phyloP scores from a whole-genome alignment of 2,329 filamentous ascomycete genomes.

The Botrytis hyacinthi region DNA sequence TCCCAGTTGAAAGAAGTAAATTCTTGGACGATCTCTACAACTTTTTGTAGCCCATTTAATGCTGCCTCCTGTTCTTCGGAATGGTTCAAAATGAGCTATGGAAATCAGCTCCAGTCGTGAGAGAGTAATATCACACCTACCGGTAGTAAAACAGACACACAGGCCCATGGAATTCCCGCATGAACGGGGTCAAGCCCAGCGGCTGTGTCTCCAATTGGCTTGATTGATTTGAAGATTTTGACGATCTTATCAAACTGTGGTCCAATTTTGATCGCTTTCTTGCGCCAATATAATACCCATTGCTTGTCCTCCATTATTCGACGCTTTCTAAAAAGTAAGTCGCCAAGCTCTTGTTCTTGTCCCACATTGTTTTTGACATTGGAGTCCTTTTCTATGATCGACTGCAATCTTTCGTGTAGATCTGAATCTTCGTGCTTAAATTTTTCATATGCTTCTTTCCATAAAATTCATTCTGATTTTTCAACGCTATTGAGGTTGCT shows the following conservation, averaged over 20 bases:
- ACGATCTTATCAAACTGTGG: conserved; percentile 4
- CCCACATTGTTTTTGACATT: neutral
- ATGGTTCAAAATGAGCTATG: neutral
- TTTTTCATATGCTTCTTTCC: conserved; percentile 1
- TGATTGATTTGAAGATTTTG: neutral
- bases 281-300: neutral
- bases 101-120: neutral
- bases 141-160: neutral
- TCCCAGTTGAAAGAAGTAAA: neutral
- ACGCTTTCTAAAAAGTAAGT: neutral
- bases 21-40: neutral
- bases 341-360: neutral
- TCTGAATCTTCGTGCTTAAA: neutral
- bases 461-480: neutral
- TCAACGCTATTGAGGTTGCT: neutral
- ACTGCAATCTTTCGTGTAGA: neutral
- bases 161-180: neutral
- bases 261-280: neutral
- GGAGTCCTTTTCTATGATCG: neutral
- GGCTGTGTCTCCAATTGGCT: neutral
- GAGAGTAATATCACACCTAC: neutral
- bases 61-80: conserved; percentile 2
- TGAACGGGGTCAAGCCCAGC: neutral
- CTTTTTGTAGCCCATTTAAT: neutral
- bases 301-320: conserved; percentile 5